A percentile compares a stretch with the other conserved stretches of the same genome.
Evolutionary conservation across 2,329 filamentous ascomycete species (phyloP).

Genomic region (Diplodia mutila): DNA sequence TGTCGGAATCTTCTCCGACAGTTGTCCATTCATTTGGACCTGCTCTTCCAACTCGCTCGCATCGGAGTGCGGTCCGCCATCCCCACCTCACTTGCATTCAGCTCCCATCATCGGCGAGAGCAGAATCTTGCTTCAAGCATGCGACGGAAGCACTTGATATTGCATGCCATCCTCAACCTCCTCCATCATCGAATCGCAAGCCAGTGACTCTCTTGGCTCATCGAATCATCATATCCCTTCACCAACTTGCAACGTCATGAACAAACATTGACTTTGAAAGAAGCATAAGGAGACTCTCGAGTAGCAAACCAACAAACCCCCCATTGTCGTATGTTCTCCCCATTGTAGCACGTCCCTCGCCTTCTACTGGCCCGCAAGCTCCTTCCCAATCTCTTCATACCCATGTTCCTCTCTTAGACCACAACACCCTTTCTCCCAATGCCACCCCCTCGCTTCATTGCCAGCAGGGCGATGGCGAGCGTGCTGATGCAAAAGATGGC

Average conservation of each 20-base stretch:
- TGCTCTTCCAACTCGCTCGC: too few relatives aligned
- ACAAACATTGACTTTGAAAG: neutral
- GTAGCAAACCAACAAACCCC: neutral
- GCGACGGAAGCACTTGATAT: neutral
- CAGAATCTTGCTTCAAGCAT: too few relatives aligned
- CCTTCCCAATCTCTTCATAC: neutral
- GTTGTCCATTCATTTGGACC: too few relatives aligned
- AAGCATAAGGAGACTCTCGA: neutral
- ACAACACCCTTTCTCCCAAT: slow-evolving; percentile 25
- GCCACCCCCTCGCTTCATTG: slow-evolving; percentile 19
- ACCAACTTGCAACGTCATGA: neutral
- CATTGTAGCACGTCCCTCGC: neutral
- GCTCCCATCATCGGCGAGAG: too few relatives aligned
- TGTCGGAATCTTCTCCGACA: too few relatives aligned
- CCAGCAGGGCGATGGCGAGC: slow-evolving; percentile 17
- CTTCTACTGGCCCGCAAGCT: neutral
- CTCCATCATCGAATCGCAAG: neutral
- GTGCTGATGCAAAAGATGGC: slow-evolving; percentile 5
- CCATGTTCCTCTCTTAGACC: neutral
- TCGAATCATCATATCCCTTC: neutral
- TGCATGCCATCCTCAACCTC: neutral
- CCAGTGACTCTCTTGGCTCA: neutral
- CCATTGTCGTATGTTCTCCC: neutral
- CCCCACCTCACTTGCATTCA: too few relatives aligned
- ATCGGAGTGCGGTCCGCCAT: too few relatives aligned